Conservation (phyloP, 495 filamentous ascomycete genomes). For the Parachaetomium inaequale region DNA sequence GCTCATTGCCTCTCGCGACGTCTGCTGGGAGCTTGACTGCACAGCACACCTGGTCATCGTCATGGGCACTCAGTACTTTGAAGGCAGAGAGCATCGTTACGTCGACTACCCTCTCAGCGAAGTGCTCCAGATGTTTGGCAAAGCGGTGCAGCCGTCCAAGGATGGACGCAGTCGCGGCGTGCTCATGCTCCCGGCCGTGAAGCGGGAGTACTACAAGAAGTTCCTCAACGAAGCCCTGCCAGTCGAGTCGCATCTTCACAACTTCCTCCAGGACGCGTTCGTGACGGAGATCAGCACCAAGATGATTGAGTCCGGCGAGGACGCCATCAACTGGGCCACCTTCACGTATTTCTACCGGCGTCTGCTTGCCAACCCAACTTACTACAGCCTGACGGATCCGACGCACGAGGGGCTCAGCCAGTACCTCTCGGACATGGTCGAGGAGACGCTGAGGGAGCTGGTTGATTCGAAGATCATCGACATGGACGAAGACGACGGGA, state of each 20-base stretch:
- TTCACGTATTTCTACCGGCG: constrained; percentile 99
- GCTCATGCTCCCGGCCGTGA: constrained; percentile 89
- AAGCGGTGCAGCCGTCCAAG: constrained; percentile 68
- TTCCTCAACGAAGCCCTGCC: constrained; percentile 96
- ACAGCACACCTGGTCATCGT: constrained; percentile 88
- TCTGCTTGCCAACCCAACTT: constrained; percentile 94
- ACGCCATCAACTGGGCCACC: constrained; percentile 97
- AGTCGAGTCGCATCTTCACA: constrained; percentile 89
- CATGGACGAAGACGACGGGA: constrained; percentile 93
- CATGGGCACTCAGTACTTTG: constrained; percentile 99
- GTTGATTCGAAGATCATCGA: constrained; percentile 94
- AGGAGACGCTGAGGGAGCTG: constrained; percentile 87
- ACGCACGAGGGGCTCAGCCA: constrained; percentile 91
- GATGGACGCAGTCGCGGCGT: constrained; percentile 86
- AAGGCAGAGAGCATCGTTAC: constrained; percentile 95
- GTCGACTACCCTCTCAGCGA: constrained; percentile 95
- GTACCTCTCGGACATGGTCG: constrained; percentile 92
- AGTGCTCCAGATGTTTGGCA: constrained; percentile 99
- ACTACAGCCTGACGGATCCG: constrained; percentile 84
- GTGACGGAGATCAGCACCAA: constrained; percentile 94
- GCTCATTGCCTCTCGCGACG: constrained; percentile 86
- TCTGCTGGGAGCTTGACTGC: constrained; percentile 91
- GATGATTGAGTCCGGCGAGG: constrained; percentile 89
- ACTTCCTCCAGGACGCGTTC: constrained; percentile 91
- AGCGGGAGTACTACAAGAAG: constrained; percentile 97